Evolutionary conservation across 1,284 basidiomycete species (phyloP).

Genomic region (Ustilago sp.): DNA sequence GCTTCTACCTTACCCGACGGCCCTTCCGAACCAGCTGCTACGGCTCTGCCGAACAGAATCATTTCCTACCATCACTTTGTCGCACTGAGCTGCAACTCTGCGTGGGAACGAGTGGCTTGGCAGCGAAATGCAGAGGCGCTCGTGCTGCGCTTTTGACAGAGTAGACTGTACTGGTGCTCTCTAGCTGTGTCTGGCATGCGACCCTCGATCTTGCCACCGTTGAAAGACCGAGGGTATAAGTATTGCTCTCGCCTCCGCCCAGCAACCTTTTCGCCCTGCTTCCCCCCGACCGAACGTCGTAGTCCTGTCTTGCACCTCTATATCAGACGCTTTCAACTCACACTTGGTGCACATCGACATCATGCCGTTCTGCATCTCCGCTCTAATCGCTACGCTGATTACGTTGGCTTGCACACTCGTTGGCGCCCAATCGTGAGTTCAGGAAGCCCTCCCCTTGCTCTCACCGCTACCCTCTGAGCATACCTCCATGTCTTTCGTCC

Average conservation of each 20-base stretch:
- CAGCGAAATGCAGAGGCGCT: background rate
- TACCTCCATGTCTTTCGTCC: background rate
- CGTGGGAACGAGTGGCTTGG: background rate
- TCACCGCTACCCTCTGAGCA: background rate
- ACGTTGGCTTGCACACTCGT: background rate
- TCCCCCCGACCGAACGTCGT: too few relatives aligned
- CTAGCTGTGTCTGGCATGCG: background rate
- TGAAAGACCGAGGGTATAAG: background rate
- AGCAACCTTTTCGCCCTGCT: background rate
- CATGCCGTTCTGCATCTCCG: background rate
- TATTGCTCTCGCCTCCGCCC: background rate
- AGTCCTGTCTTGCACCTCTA: too few relatives aligned
- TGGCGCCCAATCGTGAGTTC: constrained; percentile 8
- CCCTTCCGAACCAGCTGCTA: constrained; percentile 1
- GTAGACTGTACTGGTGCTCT: background rate
- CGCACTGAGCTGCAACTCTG: background rate
- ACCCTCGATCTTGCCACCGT: background rate
- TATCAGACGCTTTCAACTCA: too few relatives aligned
- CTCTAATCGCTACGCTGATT: background rate
- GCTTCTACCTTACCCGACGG: background rate
- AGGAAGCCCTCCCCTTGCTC: too few relatives aligned
- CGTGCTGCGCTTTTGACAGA: background rate
- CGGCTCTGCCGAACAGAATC: constrained; percentile 3
- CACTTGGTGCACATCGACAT: background rate
- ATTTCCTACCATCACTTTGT: background rate